Evolutionary conservation across 805 yeast species (phyloP).

Genomic region (Lachancea meyersii): DNA sequence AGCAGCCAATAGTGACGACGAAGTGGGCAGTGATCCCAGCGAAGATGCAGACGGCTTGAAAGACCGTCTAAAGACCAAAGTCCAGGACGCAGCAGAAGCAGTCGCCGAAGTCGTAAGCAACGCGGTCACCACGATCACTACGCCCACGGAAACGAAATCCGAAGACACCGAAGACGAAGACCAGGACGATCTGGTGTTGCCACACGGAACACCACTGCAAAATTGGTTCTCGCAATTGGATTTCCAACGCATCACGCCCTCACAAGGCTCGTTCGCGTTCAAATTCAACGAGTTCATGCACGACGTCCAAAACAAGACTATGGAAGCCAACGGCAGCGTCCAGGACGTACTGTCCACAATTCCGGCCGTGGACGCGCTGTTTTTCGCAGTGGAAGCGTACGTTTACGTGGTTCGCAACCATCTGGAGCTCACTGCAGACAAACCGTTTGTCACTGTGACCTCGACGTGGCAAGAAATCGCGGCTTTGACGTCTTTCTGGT

Average conservation of each 20-base stretch:
- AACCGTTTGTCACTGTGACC: conserved; percentile 5
- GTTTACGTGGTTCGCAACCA: conserved; percentile 13
- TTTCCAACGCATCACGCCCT: conserved; percentile 7
- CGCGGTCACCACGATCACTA: conserved; percentile 37
- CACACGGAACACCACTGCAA: conserved; percentile 10
- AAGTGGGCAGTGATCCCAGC: conserved; percentile 5
- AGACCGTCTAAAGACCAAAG: conserved; percentile 20
- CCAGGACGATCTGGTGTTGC: conserved; percentile 7
- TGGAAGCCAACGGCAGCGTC: conserved; percentile 18
- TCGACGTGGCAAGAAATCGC: conserved; percentile 10
- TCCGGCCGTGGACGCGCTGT: conserved; percentile 18
- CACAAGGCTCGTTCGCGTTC: conserved; percentile 15
- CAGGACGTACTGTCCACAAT: conserved; percentile 25
- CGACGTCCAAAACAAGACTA: conserved; percentile 17
- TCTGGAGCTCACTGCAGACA: conserved; percentile 3
- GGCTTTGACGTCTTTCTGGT: conserved; percentile 15
- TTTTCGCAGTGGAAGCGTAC: conserved; percentile 20
- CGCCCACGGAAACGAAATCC: conserved; percentile 25
- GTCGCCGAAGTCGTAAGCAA: conserved; percentile 1
- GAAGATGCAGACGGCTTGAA: conserved; percentile 15
- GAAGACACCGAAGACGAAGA: conserved; percentile 14
- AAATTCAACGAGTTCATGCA: conserved; percentile 19
- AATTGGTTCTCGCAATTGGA: conserved; percentile 9
- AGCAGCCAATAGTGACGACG: conserved; percentile 2
- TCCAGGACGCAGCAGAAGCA: conserved; percentile 9